Base-by-base conservation (phyloP, 345 rosid genomes). In the Gossypium stocksii region DNA sequence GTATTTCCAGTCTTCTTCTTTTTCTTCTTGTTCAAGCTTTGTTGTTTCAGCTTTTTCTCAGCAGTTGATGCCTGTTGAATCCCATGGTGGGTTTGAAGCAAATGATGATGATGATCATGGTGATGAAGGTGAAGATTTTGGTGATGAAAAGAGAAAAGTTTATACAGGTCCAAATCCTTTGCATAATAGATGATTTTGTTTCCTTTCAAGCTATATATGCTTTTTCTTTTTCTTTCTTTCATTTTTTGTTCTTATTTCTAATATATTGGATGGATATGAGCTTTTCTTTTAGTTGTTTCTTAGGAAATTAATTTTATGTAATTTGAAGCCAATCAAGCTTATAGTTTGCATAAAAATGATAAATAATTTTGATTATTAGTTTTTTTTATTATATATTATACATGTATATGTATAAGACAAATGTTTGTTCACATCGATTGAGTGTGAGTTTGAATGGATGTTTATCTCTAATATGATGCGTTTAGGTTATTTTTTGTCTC, bases 101-200 rank as follows among this genome's bases (percentile, higher is more conserved):
- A 72, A 12, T 38, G 63, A 9, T 54, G 2, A 74, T 20, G 66
- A 43, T 41, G 57, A 23, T 22, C 7, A 8, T 22, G 61, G 23
- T 19, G 27, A 56, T 9, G 25, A 65, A 19, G 52, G 20, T 53
- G 63, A 45, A 66, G 23, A 22, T 66, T 66, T 66, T 75, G 72
- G 65, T 66, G 77, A 66, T 75, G 77, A 75, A 54, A 75, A 75
- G 66, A 75, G 72, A 43, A 75, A 66, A 65, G 20, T 75, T 69
- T 29, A 65, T 2, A 75, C 77, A 65, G 77, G 77, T 65, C 77
- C 77, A 75, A 75, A 75, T 75, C 77, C 77, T 53, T 65, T 75
- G 43, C 77, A 75, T 43, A 75, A 75, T 66, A 66, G 72, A 66
- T 75, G 63, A 75, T 66, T 73, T 69, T 64, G 15, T 23, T 22